Base-by-base conservation (phyloP, 139 green algal genomes). In the Microglena sp. region DNA sequence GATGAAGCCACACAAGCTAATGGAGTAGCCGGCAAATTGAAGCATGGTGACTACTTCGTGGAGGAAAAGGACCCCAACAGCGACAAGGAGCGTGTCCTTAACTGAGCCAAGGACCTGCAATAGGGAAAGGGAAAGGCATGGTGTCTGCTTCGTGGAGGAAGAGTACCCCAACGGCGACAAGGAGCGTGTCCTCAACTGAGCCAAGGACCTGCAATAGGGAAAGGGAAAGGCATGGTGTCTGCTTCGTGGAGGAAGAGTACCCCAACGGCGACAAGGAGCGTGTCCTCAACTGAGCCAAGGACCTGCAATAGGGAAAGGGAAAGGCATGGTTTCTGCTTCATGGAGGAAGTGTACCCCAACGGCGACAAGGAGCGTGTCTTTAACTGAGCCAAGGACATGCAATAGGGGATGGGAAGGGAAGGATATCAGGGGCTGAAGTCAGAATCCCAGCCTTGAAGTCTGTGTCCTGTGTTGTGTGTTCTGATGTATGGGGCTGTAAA, bases 251-350 rank as follows among this genome's bases (percentile, higher is more conserved):
- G 71, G 43, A 93, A 78, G 3, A 83, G 56, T 7, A 91, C 80
- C 36, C 87, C 81, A 15, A 91, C 66, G 43, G 69, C 65, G 29
- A 94, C 85, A 55, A 93, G 76, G 27, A 80, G 21, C 3, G 87
- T 76, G 66, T 93, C 92, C 74, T 94, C 93, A 18, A 92, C 82
- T 0, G 83, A 91, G 5, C 81, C 86, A 30, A 93, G 60, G 31
- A 89, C 85, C 68, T 74, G 35, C 27, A 46, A 21, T 3, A 2
- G 15, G n/a, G 4, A 7, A 18, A 24, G 43, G 18, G 18, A 18
- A 53, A 18, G 43, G 18, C 18, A 53, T 53, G 18, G 18, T n/a
- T n/a, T n/a, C 69, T 2, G 40, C 29, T 67, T 93, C 85, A 2
- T 64, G 36, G 22, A 90, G 71, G 43, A 93, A 78, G 3, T 82